These are phyloP conservation scores for Trichoderma breve DNA, from an alignment of 2,329 filamentous ascomycete genomes.

Conservation along the genomic window DNA sequence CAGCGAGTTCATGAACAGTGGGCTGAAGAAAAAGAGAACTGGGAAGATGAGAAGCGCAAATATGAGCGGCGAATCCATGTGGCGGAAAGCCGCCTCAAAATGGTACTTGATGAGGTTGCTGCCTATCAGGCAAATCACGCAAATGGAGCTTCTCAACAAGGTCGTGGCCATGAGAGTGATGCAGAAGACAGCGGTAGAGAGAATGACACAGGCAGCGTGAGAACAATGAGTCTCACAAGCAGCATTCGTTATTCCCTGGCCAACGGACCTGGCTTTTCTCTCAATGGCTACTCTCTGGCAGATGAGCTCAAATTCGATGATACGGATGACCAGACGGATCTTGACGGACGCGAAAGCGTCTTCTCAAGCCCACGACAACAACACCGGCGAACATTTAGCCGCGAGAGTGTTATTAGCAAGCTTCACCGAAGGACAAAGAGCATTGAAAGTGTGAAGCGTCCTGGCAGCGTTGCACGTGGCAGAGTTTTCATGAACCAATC, in stretches of 20 bases:
- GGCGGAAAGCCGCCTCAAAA: conserved; percentile 82
- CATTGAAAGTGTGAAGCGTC: conserved; percentile 55
- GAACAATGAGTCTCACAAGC: conserved; percentile 70
- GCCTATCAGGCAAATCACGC: conserved; percentile 59
- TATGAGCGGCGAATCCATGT: conserved; percentile 84
- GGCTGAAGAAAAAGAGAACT: conserved; percentile 78
- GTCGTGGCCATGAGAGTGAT: conserved; percentile 52
- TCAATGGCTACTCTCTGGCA: conserved; percentile 74
- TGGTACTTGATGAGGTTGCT: conserved; percentile 82
- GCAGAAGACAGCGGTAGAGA: conserved; percentile 62
- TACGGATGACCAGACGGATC: conserved; percentile 68
- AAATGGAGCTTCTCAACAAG: conserved; percentile 37
- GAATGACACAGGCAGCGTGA: conserved; percentile 68
- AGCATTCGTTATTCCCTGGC: conserved; percentile 71
- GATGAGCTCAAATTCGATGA: conserved; percentile 89
- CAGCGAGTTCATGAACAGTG: conserved; percentile 75
- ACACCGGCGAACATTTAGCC: conserved; percentile 53
- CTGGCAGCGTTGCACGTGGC: conserved; percentile 54
- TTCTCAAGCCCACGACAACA: conserved; percentile 50
- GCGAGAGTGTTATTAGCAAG: conserved; percentile 52
- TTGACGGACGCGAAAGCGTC: conserved; percentile 65
- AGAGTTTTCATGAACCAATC: conserved; percentile 53
- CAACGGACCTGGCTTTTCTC: conserved; percentile 53
- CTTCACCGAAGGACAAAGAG: conserved; percentile 57
- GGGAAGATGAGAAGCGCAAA: conserved; percentile 79